Base-by-base conservation (phyloP, 768 basidiomycete species). In the Hygrophoropsis aurantiaca region DNA sequence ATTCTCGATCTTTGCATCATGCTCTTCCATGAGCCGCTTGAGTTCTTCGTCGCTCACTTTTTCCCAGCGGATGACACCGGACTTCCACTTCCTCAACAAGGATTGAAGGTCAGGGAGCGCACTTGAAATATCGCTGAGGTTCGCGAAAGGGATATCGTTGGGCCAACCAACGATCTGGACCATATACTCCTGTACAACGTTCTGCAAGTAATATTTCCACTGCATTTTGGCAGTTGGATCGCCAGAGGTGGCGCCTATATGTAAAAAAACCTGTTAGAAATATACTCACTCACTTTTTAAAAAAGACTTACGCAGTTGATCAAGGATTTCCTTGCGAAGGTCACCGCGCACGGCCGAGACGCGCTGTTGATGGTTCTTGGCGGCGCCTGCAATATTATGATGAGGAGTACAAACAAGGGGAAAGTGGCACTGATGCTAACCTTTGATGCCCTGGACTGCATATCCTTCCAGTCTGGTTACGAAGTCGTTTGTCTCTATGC, bases 401-500 rank as follows among this genome's bases (percentile, higher is more conserved):
- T 16, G 16, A 38, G 40, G 30, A 42, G 26, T 10, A 8, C 41
- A 18, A 9, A 23, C 38, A 41, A 24, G 19, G 19, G 32, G 2
- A 18, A 27, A 2, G 6, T 27, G 15, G 41, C 18, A 27, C 7
- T 27, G n/a, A 47, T 6, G 8, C 30, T 1, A 20, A 47, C 46
- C 46, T 47, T 21, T n/a, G 13, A 30, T 30, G 6, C 27, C 27
- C 13, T 30, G 27, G 13, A 30, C 36, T 38, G 36, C 36, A 41
- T 41, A 47, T n/a, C 37, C 21, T 13, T 44, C 43, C 43, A 44
- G 32, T 11, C 34, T 44, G 9, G 16, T 44, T 16, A 44, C 19
- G n/a, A 33, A 20, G 24, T 26, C 33, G 10, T 21, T 5, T 42
- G 41, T 45, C 33, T 50, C 18, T 10, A 53, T 33, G 11, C 27